Base-by-base conservation (phyloP, 805 yeast species). In the Schwanniomyces vanrijiae region DNA sequence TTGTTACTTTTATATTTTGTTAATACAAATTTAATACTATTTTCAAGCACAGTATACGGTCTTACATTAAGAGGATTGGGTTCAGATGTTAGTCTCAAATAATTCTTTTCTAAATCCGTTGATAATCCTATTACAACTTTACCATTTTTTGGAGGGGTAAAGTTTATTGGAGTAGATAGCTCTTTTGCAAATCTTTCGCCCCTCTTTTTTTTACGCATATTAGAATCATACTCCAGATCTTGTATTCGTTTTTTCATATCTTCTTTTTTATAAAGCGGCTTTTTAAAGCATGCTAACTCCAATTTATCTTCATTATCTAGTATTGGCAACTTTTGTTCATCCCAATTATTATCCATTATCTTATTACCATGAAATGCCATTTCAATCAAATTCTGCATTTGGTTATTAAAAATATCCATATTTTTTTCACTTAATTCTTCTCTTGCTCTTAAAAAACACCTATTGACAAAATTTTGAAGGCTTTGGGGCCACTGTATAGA, bases 51-150 rank as follows among this genome's bases (percentile, higher is more conserved):
- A 1, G 59, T 62, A 38, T 80, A 69, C 0, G 98, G 97, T 40
- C 99, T 75, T 2, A 92, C 97, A 22, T 76, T 68, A 2, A 80
- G 78, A 0, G 97, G 97, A 52, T 88, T 88, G 0, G 98, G 97
- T 43, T 85, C 96, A 1, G 96, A 88, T 0, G 99, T 94, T 49
- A 94, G 69, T 50, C 98, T 76, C 20, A 90, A 68, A 61, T 90
- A 92, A 38, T 80, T 72, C 64, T 92, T 94, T 55, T 90, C 97
- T 20, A 92, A 62, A 1, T 61, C 71, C 44, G 75, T 75, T 57
- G 86, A 77, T 1, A 80, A 75, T 0, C 99, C 99, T 9, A 86
- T 54, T 9, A 80, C 58, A 10, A 71, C 54, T n/a, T 45, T 14
- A 42, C 45, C 28, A 14, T 21, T 45, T 37, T 18, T 11, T 18